Percentiles rank a stretch among this genome's conserved stretches.
phyloP scores from a whole-genome alignment of 202 grass and related monocot genomes.

The Carex sylvatica region DNA sequence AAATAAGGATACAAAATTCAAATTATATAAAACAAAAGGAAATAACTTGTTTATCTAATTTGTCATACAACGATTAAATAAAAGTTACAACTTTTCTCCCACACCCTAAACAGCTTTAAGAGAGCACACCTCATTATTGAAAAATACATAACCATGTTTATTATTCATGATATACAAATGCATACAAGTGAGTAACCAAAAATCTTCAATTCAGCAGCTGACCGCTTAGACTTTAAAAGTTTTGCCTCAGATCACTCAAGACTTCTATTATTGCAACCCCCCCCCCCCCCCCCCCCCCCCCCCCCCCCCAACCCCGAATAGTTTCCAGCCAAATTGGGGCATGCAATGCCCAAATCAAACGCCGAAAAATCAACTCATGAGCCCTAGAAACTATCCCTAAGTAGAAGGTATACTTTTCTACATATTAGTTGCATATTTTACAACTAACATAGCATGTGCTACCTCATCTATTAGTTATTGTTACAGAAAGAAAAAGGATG shows the following conservation, averaged over 20 bases:
- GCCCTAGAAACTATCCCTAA: background rate
- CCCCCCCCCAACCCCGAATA: background rate
- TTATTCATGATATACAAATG: constrained; percentile 14
- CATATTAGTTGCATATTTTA: background rate
- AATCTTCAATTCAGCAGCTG: constrained; percentile 1
- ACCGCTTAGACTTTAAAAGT: background rate
- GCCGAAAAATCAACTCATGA: background rate
- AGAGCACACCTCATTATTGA: constrained; percentile 8
- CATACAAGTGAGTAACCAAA: background rate
- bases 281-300: background rate
- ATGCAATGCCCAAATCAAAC: background rate
- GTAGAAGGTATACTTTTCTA: background rate
- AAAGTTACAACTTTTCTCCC: background rate
- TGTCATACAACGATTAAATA: background rate
- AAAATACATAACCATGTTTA: background rate
- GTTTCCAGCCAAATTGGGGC: background rate
- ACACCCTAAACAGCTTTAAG: background rate
- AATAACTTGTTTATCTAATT: constrained; percentile 1
- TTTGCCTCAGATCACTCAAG: constrained; percentile 5
- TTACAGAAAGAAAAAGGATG: background rate
- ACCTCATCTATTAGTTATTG: background rate
- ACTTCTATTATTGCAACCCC: background rate
- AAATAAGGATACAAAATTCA: background rate
- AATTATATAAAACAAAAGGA: background rate
- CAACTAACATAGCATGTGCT: background rate